These are phyloP conservation scores for Sporothrix variecibatus DNA, from an alignment of 2,329 filamentous ascomycete species.

Conservation along the genomic window DNA sequence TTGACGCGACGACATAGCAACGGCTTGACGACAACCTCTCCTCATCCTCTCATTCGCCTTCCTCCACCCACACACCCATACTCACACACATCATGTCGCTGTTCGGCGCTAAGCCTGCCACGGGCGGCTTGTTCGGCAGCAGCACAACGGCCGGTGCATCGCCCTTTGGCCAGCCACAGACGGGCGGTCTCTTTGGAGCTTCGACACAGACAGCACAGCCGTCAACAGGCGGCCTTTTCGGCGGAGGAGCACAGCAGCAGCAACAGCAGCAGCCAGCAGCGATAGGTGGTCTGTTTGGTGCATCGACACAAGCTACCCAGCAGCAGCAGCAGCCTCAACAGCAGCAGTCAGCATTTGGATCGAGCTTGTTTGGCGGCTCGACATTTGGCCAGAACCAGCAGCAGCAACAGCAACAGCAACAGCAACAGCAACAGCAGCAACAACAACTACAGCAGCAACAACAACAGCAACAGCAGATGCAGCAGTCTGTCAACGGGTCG, in stretches of 20 bases:
- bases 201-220: conserved; percentile 24
- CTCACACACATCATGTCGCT: conserved; percentile 29
- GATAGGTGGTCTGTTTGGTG: conserved; percentile 23
- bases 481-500: conserved; percentile 40
- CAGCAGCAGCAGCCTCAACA: conserved; percentile 42
- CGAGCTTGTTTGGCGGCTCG: conserved; percentile 20
- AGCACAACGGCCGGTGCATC: conserved; percentile 14
- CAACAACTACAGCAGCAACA: conserved; percentile 42
- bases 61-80: neutral
- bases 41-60: neutral
- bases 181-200: conserved; percentile 33
- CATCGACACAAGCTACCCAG: conserved; percentile 28
- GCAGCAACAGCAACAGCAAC: conserved; percentile 31
- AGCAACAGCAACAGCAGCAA: conserved; percentile 43
- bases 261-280: conserved; percentile 17
- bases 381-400: conserved; percentile 2
- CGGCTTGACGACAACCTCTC: neutral
- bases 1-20: conserved; percentile 12
- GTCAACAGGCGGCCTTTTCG: conserved; percentile 25
- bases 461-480: conserved; percentile 41
- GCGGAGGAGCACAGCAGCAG: conserved; percentile 16
- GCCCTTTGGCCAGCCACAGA: conserved; percentile 28
- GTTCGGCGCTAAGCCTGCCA: conserved; percentile 30
- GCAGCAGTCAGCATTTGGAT: conserved; percentile 29
- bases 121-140: conserved; percentile 26